phyloP scores from a whole-genome alignment of 768 basidiomycete species.

The Tricholoma saponaceum region DNA sequence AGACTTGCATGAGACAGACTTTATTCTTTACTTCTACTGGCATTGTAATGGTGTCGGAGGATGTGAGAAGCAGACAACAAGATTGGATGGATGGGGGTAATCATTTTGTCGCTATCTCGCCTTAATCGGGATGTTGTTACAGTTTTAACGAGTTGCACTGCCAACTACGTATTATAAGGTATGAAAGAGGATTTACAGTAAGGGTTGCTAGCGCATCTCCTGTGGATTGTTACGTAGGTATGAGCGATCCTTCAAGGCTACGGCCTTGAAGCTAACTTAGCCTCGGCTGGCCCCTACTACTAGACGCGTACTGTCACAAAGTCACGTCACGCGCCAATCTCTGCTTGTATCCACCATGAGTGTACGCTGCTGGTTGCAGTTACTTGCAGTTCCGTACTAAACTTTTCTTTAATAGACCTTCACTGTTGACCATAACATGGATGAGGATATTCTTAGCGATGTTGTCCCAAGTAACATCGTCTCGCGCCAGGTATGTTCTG shows the following conservation, averaged over 20 bases:
- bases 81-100: not conserved
- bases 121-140: not conserved
- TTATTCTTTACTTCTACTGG: slow-evolving; percentile 65
- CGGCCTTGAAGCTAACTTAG: too few species aligned
- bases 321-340: slow-evolving; percentile 9
- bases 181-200: too few species aligned
- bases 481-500: slow-evolving; percentile 66
- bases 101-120: not conserved
- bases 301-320: slow-evolving; percentile 15
- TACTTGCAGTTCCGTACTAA: not conserved
- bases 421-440: slow-evolving; percentile 35
- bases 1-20: slow-evolving; percentile 82
- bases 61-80: not conserved
- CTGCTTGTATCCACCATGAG: slow-evolving; percentile 16
- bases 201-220: too few species aligned
- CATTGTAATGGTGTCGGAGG: slow-evolving; percentile 5
- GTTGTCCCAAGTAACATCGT: slow-evolving; percentile 90
- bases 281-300: too few species aligned
- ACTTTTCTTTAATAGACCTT: slow-evolving; percentile 26
- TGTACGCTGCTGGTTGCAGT: slow-evolving; percentile 11
- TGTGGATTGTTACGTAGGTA: too few species aligned
- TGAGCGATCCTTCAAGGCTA: too few species aligned
- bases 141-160: too few species aligned
- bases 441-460: slow-evolving; percentile 87
- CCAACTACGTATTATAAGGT: too few species aligned